Base-by-base conservation (phyloP, 768 basidiomycete genomes). In the Pisolithus marmoratus region DNA sequence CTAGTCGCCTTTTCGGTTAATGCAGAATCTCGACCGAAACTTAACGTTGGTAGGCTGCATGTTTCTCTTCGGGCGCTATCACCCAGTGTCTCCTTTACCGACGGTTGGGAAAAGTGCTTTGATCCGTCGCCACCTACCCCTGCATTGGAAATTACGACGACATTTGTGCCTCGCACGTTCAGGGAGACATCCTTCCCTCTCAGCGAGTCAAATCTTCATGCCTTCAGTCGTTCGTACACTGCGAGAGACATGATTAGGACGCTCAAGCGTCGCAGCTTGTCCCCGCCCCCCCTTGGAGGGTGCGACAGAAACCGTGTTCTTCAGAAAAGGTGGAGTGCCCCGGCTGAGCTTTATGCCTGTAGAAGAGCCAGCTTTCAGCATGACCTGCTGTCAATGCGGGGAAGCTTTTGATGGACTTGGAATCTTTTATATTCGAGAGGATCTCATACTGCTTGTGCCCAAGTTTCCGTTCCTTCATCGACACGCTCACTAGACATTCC, bases 161-260 rank as follows among this genome's bases (percentile, higher is more conserved):
- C 74, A 11, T 66, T 77, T 34, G 74, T 79, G 46, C 76, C 81
- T 29, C 76, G 72, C 56, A 68, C 75, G 15, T 60, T 72, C 53
- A 69, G 70, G 14, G 54, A 60, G 27, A 77, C 77, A 22, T 69
- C 76, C 24, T 68, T 72, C 9, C 65, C 76, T 52, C 72, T 85
- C 43, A 79, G 78, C 0, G 77, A 83, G 66, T 65, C 68, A 41
- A 82, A 84, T 59, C 61, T 82, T 31, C 63, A 68, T 40, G 71
- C 77, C 5, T 69, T 85, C 51, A 74, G 77, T 57, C 81, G 85
- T 48, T 78, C 77, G 54, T 72, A 77, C 59, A 79, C 74, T 41
- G 78, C 83, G 6, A 74, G 76, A 49, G 75, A 81, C 60, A 86
- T 90, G 87, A 74, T 87, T 49, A 75, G 73, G 27, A 80, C 80